Percentiles rank a stretch among this genome's conserved stretches.
Evolutionary conservation across 2,329 filamentous ascomycete species (phyloP).

Genomic region (Colletotrichum lentis): DNA sequence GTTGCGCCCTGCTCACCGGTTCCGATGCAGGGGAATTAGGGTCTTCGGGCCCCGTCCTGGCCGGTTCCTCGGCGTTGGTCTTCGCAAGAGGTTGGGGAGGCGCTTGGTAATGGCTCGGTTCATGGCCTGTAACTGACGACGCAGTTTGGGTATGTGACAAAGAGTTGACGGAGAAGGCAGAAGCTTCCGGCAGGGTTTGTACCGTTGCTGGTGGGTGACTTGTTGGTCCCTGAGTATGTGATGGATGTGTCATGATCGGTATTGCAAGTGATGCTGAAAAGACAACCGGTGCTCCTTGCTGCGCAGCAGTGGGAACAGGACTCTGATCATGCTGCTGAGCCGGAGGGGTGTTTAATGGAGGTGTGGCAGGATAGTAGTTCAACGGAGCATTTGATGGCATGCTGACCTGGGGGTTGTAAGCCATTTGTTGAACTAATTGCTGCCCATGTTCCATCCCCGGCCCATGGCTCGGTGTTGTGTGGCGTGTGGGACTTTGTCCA

Average conservation of each 20-base stretch:
- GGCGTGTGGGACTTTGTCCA: background rate
- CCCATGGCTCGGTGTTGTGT: background rate
- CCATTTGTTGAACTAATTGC: background rate
- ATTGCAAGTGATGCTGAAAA: background rate
- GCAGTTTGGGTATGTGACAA: no score
- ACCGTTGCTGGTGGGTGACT: background rate
- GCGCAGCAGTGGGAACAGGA: background rate
- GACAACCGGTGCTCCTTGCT: background rate
- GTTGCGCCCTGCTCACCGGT: background rate
- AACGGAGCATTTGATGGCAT: background rate
- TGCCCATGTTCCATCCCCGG: background rate
- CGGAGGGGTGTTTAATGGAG: background rate
- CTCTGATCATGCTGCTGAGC: background rate
- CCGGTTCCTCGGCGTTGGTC: background rate
- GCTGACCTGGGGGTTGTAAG: background rate
- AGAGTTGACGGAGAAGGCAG: background rate
- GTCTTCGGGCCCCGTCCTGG: background rate
- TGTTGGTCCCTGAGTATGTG: background rate
- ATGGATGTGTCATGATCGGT: background rate
- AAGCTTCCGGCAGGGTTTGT: background rate
- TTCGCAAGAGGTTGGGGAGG: background rate
- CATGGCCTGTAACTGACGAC: background rate
- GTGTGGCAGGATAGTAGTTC: background rate
- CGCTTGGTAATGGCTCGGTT: background rate
- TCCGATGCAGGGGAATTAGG: no score